A percentile compares a stretch with the other conserved stretches of the same genome.
phyloP scores from a whole-genome alignment of 2,329 filamentous ascomycete genomes.

The Diplodia sapinea region DNA sequence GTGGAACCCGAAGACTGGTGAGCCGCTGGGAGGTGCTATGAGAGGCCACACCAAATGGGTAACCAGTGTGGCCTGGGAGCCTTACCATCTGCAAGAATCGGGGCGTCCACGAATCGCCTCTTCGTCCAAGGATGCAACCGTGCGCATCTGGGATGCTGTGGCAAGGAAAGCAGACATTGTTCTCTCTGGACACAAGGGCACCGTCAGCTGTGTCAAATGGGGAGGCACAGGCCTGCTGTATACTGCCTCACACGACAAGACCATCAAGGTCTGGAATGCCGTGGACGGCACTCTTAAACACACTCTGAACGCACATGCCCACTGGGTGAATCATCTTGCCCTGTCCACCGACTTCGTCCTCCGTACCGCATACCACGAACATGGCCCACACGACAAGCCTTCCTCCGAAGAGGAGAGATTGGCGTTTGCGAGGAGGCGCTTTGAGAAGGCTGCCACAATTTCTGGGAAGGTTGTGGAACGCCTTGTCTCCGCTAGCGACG shows the following conservation, averaged over 20 bases:
- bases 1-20: slow-evolving; percentile 85
- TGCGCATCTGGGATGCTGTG: slow-evolving; percentile 84
- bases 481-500: slow-evolving; percentile 88
- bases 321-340: slow-evolving; percentile 95
- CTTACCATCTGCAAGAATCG: slow-evolving; percentile 79
- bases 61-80: slow-evolving; percentile 88
- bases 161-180: slow-evolving; percentile 80
- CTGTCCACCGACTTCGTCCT: slow-evolving; percentile 91
- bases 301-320: slow-evolving; percentile 80
- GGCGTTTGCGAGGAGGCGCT: slow-evolving; percentile 77
- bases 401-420: slow-evolving; percentile 71
- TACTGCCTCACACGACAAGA: slow-evolving; percentile 80
- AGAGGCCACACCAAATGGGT: slow-evolving; percentile 92
- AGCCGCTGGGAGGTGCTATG: slow-evolving; percentile 71
- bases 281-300: slow-evolving; percentile 78
- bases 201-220: slow-evolving; percentile 91
- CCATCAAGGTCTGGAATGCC: slow-evolving; percentile 87
- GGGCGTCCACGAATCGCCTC: slow-evolving; percentile 82
- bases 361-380: slow-evolving; percentile 85
- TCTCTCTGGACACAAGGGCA: slow-evolving; percentile 85
- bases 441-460: slow-evolving; percentile 81
- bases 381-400: slow-evolving; percentile 67
- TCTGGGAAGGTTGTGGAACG: slow-evolving; percentile 80
- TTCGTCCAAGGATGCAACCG: slow-evolving; percentile 86
- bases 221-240: slow-evolving; percentile 73